Evolutionary conservation across 352 stramenopile genomes (phyloP), one percentile per base, ranked within the genome.

Genomic region (Globisporangium alternatum): DNA sequence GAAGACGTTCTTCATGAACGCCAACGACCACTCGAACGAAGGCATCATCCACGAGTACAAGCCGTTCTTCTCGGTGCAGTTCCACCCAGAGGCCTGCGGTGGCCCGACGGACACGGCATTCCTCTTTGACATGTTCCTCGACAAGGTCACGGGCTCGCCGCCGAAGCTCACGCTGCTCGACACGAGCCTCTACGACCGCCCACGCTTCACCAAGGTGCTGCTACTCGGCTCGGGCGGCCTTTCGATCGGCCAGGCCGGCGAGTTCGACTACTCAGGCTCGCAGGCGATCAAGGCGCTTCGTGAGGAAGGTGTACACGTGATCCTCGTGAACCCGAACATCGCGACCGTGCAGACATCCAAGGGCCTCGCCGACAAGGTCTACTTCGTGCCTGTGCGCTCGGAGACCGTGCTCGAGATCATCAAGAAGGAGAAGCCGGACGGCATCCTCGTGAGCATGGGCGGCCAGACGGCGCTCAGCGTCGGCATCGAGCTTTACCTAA

Each of bases 281-380:
- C 97, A 99, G 72, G 96, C 93, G 35, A 98, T 98, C 72, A 99
- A 99, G 86, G 97, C 97, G 45, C 76, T 99, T 15, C 99, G 99
- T 72, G 97, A 99, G 71, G 97, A 99, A 80, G 81, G 96, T 64
- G 95, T 98, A 45, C 93, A 99, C 71, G 98, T 98, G 65, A 94
- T 99, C 56, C 76, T 99, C 30, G 99, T 99, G 81, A 99, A 99
- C 82, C 97, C 97, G 35, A 99, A 99, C 75, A 99, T 99, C 72
- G 97, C 97, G 30, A 98, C 96, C n/a, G 97, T 99, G 37, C 97
- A 99, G 80, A 99, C 97, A 22, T 98, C 97, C 67, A 97, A 86
- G 56, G 93, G 88, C 33, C 83, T 90, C 63, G 96, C 95, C 12
- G 97, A 98, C 74, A 97, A 98, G 67, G 92, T 99, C 45, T 99